Evolutionary conservation across 148 eudicot species (phyloP).

Genomic region (Polygonum aviculare): DNA sequence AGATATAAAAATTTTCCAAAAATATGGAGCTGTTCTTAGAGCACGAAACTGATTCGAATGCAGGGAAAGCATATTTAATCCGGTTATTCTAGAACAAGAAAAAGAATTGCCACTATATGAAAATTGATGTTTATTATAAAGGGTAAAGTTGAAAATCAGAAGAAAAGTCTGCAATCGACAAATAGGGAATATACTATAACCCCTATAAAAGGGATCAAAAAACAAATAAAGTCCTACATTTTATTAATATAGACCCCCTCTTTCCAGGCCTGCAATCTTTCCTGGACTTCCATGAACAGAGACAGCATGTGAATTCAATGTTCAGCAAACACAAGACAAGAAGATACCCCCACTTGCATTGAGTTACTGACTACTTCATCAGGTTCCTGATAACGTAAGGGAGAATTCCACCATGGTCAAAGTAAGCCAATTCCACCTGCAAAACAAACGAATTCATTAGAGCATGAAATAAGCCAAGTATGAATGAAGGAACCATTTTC

Average conservation of each 20-base stretch:
- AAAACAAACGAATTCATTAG: neutral
- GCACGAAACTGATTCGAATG: too few species aligned
- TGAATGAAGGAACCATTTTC: neutral
- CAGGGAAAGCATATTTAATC: neutral
- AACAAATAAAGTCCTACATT: neutral
- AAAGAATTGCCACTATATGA: neutral
- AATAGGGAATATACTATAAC: neutral
- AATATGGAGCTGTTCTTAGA: too few species aligned
- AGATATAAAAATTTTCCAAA: too few species aligned
- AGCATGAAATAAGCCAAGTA: neutral
- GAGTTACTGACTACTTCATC: constrained; percentile 42
- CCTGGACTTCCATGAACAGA: too few species aligned
- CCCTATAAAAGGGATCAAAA: neutral
- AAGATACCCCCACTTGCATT: neutral
- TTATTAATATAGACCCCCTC: neutral
- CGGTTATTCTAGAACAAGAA: neutral
- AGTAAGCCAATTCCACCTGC: constrained; percentile 91
- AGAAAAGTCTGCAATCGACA: neutral
- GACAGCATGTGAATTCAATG: neutral
- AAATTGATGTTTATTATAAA: neutral
- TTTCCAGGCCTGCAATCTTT: neutral
- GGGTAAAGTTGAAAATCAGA: neutral
- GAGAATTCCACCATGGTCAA: constrained; percentile 92
- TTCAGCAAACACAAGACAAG: neutral
- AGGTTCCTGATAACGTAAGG: constrained; percentile 75